phyloP scores from a whole-genome alignment of 108 stramenopile species.

The Skeletonema marinoi region DNA sequence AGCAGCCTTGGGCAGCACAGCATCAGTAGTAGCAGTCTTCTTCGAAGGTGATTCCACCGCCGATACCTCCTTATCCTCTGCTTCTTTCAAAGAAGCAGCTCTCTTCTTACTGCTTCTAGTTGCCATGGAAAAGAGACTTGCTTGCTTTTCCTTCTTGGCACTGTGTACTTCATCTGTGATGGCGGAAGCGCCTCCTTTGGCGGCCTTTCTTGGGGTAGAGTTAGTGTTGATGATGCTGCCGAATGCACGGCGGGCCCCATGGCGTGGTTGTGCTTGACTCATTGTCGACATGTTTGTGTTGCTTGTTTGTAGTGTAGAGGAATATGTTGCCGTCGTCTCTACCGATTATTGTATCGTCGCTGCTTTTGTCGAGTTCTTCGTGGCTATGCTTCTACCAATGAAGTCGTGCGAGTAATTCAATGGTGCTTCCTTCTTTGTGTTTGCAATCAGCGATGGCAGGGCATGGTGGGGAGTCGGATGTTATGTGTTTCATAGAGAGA shows the following conservation, averaged over 20 bases:
- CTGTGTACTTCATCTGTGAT: neutral
- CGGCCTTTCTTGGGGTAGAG: neutral
- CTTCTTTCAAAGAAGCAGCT: neutral
- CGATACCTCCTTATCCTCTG: neutral
- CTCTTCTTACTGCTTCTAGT: constrained; percentile 3
- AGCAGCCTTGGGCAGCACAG: neutral
- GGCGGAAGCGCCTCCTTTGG: neutral
- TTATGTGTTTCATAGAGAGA: no score
- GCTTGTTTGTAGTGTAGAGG: no score
- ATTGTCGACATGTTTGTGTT: neutral
- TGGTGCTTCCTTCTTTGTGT: no score
- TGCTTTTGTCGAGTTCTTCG: neutral
- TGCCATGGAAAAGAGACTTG: neutral
- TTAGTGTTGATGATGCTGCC: neutral
- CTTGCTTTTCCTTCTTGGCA: neutral
- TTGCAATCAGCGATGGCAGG: no score
- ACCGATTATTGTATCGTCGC: neutral
- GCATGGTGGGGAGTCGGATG: no score
- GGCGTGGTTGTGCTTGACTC: neutral
- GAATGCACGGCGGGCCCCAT: neutral
- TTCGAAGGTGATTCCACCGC: neutral
- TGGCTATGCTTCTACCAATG: no score
- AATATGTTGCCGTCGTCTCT: neutral
- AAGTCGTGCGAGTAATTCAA: no score
- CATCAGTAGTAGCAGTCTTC: neutral